Conservation (phyloP, 2,329 filamentous ascomycete genomes). For the Fusarium sp. region DNA sequence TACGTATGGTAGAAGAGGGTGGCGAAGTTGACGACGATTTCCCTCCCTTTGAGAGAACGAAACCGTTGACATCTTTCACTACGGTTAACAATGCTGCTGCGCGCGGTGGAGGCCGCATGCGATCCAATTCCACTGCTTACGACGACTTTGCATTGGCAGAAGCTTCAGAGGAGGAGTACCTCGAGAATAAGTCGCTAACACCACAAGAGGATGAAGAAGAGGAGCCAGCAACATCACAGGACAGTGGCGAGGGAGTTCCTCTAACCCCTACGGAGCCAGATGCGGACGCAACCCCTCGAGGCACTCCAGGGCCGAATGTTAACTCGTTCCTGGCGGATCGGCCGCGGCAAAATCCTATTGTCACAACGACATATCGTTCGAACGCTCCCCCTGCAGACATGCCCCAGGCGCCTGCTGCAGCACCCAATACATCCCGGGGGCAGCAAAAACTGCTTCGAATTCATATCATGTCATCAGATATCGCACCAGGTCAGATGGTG, state of each 20-base stretch:
- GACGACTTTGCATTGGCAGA: conserved; percentile 86
- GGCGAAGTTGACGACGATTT: conserved; percentile 90
- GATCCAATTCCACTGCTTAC: conserved; percentile 80
- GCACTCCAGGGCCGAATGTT: conserved; percentile 48
- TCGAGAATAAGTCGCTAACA: conserved; percentile 76
- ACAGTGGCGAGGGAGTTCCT: conserved; percentile 42
- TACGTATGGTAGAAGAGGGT: conserved; percentile 86
- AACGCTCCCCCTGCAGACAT: conserved; percentile 68
- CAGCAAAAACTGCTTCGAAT: conserved; percentile 78
- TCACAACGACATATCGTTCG: conserved; percentile 70
- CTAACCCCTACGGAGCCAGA: conserved; percentile 49
- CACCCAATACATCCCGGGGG: conserved; percentile 64
- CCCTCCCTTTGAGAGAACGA: conserved; percentile 79
- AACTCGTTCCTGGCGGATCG: conserved; percentile 49
- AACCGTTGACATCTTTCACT: conserved; percentile 81
- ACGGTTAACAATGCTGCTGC: conserved; percentile 86
- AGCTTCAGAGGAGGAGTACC: conserved; percentile 75
- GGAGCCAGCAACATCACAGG: conserved; percentile 44
- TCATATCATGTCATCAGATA: conserved; percentile 77
- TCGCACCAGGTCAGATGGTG: conserved; percentile 78
- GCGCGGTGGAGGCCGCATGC: conserved; percentile 67
- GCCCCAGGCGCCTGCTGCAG: conserved; percentile 61
- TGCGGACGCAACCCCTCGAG: conserved; percentile 46
- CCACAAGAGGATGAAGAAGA: conserved; percentile 71
- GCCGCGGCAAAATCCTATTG: conserved; percentile 68